Conservation (phyloP, 2,329 filamentous ascomycete species). For the Penicillium sumatraense region DNA sequence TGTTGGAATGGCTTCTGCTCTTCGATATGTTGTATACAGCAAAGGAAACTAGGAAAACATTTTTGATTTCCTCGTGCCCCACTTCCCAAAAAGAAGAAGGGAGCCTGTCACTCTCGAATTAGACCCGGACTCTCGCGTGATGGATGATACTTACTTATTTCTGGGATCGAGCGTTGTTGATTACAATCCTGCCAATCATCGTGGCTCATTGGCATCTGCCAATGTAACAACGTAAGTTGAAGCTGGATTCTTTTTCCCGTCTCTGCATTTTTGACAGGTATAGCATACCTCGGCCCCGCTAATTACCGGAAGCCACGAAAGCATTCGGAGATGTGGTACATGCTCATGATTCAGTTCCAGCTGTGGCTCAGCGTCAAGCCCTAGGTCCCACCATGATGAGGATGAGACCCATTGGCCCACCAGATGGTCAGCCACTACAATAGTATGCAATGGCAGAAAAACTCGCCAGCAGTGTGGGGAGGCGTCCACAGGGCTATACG, state of each 20-base stretch:
- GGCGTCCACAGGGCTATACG: background rate
- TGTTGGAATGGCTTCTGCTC: background rate
- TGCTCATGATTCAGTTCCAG: slow-evolving; percentile 2
- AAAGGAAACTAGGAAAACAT: background rate
- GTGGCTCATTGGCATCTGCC: background rate
- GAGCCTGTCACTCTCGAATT: background rate
- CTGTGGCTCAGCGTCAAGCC: background rate
- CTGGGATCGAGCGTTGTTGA: background rate
- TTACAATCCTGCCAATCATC: background rate
- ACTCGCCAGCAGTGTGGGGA: background rate
- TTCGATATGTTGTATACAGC: background rate
- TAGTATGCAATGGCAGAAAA: background rate
- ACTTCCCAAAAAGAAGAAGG: background rate
- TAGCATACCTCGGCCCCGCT: background rate
- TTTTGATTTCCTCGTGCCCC: background rate
- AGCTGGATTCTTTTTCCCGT: background rate
- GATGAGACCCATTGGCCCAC: background rate
- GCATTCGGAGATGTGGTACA: no score
- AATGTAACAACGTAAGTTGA: background rate
- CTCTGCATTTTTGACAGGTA: background rate
- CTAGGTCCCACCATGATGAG: background rate
- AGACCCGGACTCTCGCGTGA: background rate
- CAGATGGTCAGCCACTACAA: background rate
- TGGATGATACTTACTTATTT: background rate
- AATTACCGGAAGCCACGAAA: background rate